Conservation (phyloP, 2,329 filamentous ascomycete species). For the Diaporthe ilicicola region DNA sequence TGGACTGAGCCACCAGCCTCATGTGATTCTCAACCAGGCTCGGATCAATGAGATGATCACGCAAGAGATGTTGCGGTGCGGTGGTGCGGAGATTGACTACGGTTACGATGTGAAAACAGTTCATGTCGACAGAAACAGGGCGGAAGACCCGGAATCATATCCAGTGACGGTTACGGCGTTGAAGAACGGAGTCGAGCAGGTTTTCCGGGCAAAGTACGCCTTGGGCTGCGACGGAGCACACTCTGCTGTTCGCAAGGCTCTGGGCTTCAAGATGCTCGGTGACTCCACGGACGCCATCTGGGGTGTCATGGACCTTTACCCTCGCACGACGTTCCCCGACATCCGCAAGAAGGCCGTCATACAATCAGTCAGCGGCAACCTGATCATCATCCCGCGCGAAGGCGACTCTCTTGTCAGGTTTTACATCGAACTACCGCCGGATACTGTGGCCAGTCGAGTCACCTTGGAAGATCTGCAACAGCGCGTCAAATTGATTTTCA, state of each 20-base stretch:
- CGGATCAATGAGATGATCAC: slow-evolving; percentile 63
- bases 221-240: slow-evolving; percentile 60
- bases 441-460: slow-evolving; percentile 59
- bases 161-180: slow-evolving; percentile 54
- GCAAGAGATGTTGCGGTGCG: slow-evolving; percentile 52
- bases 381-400: slow-evolving; percentile 71
- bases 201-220: slow-evolving; percentile 58
- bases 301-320: slow-evolving; percentile 66
- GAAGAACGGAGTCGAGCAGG: slow-evolving; percentile 49
- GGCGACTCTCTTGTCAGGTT: slow-evolving; percentile 65
- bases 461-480: slow-evolving; percentile 61
- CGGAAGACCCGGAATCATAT: slow-evolving; percentile 48
- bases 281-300: slow-evolving; percentile 65
- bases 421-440: slow-evolving; percentile 66
- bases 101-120: slow-evolving; percentile 59
- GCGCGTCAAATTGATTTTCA: slow-evolving; percentile 60
- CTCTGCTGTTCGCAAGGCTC: slow-evolving; percentile 57
- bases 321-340: slow-evolving; percentile 67
- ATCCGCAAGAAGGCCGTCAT: slow-evolving; percentile 66
- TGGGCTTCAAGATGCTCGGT: slow-evolving; percentile 66
- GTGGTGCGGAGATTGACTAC: slow-evolving; percentile 59
- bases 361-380: slow-evolving; percentile 61
- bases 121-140: slow-evolving; percentile 54
- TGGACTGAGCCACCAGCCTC: slow-evolving; percentile 61
- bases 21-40: slow-evolving; percentile 66